phyloP scores from a whole-genome alignment of 225 moss, liverwort and hornwort genomes.

The Antitrichia curtipendula region DNA sequence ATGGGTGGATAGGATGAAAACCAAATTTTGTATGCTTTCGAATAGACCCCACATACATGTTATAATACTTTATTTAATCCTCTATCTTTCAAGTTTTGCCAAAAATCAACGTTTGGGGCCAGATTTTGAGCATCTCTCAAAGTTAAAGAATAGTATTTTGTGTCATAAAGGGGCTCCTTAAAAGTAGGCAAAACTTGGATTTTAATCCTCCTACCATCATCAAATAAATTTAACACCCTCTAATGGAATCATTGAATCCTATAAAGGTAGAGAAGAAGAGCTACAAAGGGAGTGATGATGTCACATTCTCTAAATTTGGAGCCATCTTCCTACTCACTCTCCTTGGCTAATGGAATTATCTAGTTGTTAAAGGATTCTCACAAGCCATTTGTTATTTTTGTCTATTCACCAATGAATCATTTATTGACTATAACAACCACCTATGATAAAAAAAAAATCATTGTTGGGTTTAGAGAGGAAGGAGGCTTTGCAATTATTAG shows the following conservation, averaged over 20 bases:
- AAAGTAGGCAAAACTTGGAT: background rate
- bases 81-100: rapidly evolving
- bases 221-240: rapidly evolving
- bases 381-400: background rate
- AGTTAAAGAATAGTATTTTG: background rate
- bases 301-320: background rate
- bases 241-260: background rate
- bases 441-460: too few species aligned
- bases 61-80: background rate
- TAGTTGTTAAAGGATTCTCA: background rate
- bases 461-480: too few species aligned
- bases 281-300: background rate
- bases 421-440: rapidly evolving
- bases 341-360: background rate
- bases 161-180: rapidly evolving
- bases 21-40: too few species aligned
- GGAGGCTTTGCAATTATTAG: background rate
- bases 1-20: too few species aligned
- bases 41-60: too few species aligned
- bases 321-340: background rate
- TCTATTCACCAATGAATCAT: rapidly evolving
- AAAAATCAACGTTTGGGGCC: background rate
- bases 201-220: background rate
- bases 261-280: rapidly evolving
- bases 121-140: background rate